Evolutionary conservation across 768 basidiomycete species (phyloP).

Genomic region (Russula brevipes): DNA sequence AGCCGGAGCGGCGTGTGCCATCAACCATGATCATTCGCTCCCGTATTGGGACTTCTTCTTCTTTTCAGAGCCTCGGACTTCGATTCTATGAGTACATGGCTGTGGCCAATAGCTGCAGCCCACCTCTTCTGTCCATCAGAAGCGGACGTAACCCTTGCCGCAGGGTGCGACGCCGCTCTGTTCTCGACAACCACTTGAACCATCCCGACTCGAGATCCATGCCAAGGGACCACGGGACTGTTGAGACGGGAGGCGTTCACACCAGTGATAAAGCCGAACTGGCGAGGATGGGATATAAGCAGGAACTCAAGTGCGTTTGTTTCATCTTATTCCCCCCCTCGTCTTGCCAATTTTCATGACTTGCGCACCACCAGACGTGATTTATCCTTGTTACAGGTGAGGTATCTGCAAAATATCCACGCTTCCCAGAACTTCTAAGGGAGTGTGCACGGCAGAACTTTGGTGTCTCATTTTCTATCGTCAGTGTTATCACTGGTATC

Average conservation of each 20-base stretch:
- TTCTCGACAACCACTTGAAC: not conserved
- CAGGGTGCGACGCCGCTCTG: not conserved
- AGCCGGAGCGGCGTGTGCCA: too few relatives aligned
- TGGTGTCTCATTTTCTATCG: constrained; percentile 71
- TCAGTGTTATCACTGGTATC: constrained; percentile 68
- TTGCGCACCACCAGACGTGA: constrained; percentile 44
- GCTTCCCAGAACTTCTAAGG: constrained; percentile 2
- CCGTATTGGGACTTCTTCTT: not conserved
- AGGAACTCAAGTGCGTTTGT: constrained; percentile 52
- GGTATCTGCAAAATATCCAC: constrained; percentile 20
- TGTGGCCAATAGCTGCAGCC: not conserved
- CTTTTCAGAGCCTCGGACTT: not conserved
- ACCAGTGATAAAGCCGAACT: constrained; percentile 54
- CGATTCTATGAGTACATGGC: not conserved
- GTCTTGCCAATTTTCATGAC: not conserved
- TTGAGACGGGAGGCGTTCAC: not conserved
- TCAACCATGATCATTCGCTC: too few relatives aligned
- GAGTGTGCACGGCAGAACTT: constrained; percentile 47
- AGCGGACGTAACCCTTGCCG: not conserved
- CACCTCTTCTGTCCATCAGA: not conserved
- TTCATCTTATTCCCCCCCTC: not conserved
- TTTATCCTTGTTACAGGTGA: constrained; percentile 55
- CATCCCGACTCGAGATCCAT: not conserved
- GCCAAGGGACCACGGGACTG: not conserved
- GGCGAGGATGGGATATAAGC: constrained; percentile 67